Evolutionary conservation across 495 filamentous ascomycete species (phyloP), one percentile per base, ranked within the genome.

Genomic region (Letharia columbiana): DNA sequence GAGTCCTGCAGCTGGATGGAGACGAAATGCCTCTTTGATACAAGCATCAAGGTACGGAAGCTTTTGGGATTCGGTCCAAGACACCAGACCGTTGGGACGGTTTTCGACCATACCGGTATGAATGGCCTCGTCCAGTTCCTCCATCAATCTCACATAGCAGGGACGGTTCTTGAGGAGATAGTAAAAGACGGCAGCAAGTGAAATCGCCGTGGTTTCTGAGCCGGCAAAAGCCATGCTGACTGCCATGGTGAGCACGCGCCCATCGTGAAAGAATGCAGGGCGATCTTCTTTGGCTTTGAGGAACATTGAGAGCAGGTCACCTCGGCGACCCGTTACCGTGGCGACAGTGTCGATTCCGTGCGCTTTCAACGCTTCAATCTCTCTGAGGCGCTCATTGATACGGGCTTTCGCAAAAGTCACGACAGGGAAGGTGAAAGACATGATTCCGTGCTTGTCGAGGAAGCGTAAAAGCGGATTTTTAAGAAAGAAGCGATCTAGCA

Each of bases 201-300:
- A 83, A 63, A 88, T 88, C 20, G 86, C 88, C 7, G 87, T 84
- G 6, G 86, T 87, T 71, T 87, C 84, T 57, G 79, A 82, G 8
- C 85, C 83, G 28, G 83, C 83, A 62, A 88, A 87, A 10, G 87
- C 85, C 85, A 89, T 90, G 62, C 78, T 82, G 7, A 84, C 80
- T 50, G 84, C 84, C 79, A 87, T 87, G 33, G 86, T 85, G 57
- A 87, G 84, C 13, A 91, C 84, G 5, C 84, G 77, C 4, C 75
- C 80, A 69, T 88, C 82, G 61, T 77, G 83, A 84, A 91, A 89
- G 74, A 90, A 88, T 6, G 84, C 77, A 0, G 84, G 78, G 75
- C 81, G 74, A 68, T 77, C 72, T 70, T 84, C 75, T 23, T 74
- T 73, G 4, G 81, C 79, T 71, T 79, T 75, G 4, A 79, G 68